Evolutionary conservation across 2,329 filamentous ascomycete species (phyloP).

Genomic region (Penicillium sp.): DNA sequence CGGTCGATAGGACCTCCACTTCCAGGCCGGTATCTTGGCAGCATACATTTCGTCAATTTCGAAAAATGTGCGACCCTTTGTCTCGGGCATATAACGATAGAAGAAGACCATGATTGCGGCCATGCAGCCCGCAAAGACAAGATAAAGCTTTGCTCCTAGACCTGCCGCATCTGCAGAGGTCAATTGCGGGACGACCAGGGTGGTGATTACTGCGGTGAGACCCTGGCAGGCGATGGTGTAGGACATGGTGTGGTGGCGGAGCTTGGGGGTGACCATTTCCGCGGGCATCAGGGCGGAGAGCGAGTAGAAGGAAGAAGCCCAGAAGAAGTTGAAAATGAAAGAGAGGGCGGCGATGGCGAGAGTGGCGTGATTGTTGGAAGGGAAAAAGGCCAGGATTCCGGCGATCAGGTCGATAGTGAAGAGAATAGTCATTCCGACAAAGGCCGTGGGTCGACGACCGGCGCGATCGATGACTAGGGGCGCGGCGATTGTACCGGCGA

Average conservation of each 20-base stretch:
- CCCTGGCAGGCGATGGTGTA: slow-evolving; percentile 33
- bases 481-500: slow-evolving; percentile 33
- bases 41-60: slow-evolving; percentile 34
- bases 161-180: slow-evolving; percentile 29
- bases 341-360: slow-evolving; percentile 28
- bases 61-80: slow-evolving; percentile 26
- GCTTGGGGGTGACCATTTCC: slow-evolving; percentile 32
- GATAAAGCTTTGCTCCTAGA: slow-evolving; percentile 30
- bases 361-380: slow-evolving; percentile 16
- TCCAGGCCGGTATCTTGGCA: slow-evolving; percentile 27
- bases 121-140: slow-evolving; percentile 32
- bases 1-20: slow-evolving; percentile 27
- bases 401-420: slow-evolving; percentile 30
- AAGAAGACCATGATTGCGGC: slow-evolving; percentile 24
- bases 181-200: slow-evolving; percentile 33
- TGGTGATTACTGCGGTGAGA: slow-evolving; percentile 36
- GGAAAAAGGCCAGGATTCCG: slow-evolving; percentile 30
- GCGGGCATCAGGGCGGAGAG: slow-evolving; percentile 31
- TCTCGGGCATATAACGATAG: slow-evolving; percentile 28
- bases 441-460: slow-evolving; percentile 32
- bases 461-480: slow-evolving; percentile 32
- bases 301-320: slow-evolving; percentile 33
- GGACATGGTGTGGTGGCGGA: slow-evolving; percentile 35
- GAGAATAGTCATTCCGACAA: slow-evolving; percentile 30
- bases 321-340: slow-evolving; percentile 37